Evolutionary conservation across 2,329 filamentous ascomycete species (phyloP), one percentile per base, ranked within the genome.

Genomic region (Clonostachys rosea): DNA sequence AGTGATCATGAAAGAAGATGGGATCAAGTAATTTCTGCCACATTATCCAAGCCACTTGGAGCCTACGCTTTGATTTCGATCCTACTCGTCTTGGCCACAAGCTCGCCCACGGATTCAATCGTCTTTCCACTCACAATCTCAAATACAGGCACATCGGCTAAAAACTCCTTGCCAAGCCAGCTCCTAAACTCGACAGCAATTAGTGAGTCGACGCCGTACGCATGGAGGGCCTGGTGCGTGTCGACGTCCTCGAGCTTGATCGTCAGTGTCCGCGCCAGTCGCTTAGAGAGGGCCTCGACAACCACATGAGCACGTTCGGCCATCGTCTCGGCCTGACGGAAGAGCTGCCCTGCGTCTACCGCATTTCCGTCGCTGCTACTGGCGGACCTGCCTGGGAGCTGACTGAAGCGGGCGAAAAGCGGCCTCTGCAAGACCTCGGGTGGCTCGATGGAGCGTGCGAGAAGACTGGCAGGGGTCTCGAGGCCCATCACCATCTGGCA

Each of bases 161-260:
- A 62, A 13, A 70, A 70, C 50, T 71, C 69, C 42, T 66, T 62
- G 2, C 66, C 59, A 5, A 79, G 66, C 74, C 74, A 78, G 52
- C 69, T 76, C 16, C 74, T 66, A 6, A 78, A 58, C 14, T 70
- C 71, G n/a, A 78, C 71, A 2, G 74, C 74, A 6, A 76, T 69
- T 9, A 79, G 63, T 0, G 73, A 77, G 58, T 79, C 76, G 6
- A 79, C 69, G 1, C 75, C 76, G 49, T 42, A 42, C 40, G 40
- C 13, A 24, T 42, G 40, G 6, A 42, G 13, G 14, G 40, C 17
- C 40, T 13, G 12, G 40, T 17, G 13, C 13, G 40, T 24, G 16
- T 42, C 40, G 16, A 42, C 12, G 12, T 17, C 40, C 13, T 42
- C 40, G 13, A 7, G 6, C 24, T 14, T 12, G 12, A 42, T 13